Conservation (phyloP, 768 basidiomycete species). For the Gloeophyllum trabeum region DNA sequence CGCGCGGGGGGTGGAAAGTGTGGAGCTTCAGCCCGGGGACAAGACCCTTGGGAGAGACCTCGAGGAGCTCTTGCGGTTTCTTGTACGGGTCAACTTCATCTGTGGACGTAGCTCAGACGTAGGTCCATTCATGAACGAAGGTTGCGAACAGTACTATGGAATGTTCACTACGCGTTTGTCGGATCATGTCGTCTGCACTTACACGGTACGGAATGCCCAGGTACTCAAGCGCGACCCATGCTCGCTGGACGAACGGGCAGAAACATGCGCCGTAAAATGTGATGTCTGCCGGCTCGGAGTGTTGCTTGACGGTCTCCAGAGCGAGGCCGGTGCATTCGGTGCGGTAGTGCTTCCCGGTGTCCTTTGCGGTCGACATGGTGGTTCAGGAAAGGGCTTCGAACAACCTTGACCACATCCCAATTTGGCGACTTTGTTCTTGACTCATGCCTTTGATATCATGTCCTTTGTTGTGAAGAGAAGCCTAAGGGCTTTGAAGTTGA, state of each 20-base stretch:
- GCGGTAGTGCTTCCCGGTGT: constrained; percentile 29
- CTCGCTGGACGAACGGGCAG: constrained; percentile 77
- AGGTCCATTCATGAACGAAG: constrained; percentile 15
- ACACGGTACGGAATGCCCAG: constrained; percentile 66
- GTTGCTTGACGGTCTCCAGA: constrained; percentile 41
- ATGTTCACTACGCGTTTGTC: not conserved
- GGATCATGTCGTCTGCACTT: constrained; percentile 7
- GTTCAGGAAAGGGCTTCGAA: not conserved
- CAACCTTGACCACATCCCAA: no score
- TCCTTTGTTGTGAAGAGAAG: no score
- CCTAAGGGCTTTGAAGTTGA: no score
- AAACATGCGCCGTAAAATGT: constrained; percentile 66
- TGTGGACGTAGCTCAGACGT: constrained; percentile 13
- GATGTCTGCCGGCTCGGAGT: constrained; percentile 36
- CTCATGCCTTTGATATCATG: no score
- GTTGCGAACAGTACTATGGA: constrained; percentile 21
- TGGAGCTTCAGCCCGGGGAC: constrained; percentile 61
- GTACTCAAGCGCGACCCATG: constrained; percentile 66
- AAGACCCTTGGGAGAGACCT: constrained; percentile 72
- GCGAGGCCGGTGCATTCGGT: constrained; percentile 36
- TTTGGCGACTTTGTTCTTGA: no score
- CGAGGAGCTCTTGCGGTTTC: constrained; percentile 71
- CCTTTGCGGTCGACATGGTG: constrained; percentile 14
- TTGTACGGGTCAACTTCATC: constrained; percentile 79
- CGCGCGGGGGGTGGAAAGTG: constrained; percentile 39